Evolutionary conservation across 2,329 filamentous ascomycete species (phyloP).

Genomic region (Didymella keratinophila): DNA sequence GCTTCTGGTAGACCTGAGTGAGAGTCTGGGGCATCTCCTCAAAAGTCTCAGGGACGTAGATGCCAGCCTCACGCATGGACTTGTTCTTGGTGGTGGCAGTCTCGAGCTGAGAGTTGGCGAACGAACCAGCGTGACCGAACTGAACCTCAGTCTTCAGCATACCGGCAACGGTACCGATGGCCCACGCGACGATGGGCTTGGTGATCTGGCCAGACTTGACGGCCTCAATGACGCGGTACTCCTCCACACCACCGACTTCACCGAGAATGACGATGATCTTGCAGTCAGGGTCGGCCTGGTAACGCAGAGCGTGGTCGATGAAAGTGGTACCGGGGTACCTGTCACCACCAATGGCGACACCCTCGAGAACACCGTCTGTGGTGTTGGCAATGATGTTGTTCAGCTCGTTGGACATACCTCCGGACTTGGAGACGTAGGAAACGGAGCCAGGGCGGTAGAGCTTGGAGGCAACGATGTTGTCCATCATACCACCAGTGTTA

Average conservation of each 20-base stretch:
- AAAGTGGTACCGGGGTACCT: slow-evolving; percentile 98
- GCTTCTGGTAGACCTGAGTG: slow-evolving; percentile 83
- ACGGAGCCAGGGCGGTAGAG: slow-evolving; percentile 99
- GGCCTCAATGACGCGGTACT: slow-evolving; percentile 99
- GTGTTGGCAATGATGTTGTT: slow-evolving; percentile 99
- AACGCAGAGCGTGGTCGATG: slow-evolving; percentile 97
- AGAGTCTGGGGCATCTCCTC: slow-evolving; percentile 88
- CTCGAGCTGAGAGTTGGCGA: slow-evolving; percentile 99
- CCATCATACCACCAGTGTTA: slow-evolving; percentile 99
- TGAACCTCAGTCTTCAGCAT: slow-evolving; percentile 99
- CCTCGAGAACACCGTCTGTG: slow-evolving; percentile 98
- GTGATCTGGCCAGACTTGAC: slow-evolving; percentile 94
- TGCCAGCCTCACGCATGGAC: slow-evolving; percentile 92
- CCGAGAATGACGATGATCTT: slow-evolving; percentile 96
- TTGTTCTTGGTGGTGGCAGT: slow-evolving; percentile 97
- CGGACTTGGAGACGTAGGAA: slow-evolving; percentile 99
- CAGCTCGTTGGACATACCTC: slow-evolving; percentile 99
- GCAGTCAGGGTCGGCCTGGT: slow-evolving; percentile 95
- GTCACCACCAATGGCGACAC: slow-evolving; percentile 99
- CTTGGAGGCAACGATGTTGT: slow-evolving; percentile 99
- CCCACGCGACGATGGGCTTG: slow-evolving; percentile 99
- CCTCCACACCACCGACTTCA: slow-evolving; percentile 98
- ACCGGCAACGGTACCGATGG: slow-evolving; percentile 97
- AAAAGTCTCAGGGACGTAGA: slow-evolving; percentile 94
- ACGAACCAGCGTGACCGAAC: slow-evolving; percentile 98